Conservation (phyloP, 768 basidiomycete species). For the Candolleomyces aberdarensis region DNA sequence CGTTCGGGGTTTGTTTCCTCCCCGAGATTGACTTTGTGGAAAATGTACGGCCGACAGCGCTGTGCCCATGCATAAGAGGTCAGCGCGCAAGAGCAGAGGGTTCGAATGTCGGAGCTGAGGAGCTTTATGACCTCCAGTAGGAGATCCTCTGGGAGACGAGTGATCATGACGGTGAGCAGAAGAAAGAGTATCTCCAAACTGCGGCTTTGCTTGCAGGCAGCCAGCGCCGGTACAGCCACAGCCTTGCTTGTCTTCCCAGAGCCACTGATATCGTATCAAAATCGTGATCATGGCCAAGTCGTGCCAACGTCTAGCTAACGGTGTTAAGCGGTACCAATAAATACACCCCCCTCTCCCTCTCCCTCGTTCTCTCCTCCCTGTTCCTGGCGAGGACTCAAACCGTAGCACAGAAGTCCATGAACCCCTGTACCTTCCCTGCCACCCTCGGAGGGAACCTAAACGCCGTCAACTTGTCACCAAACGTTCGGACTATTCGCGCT, state of each 20-base stretch:
- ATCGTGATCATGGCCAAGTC: no score
- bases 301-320: no score
- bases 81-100: not conserved
- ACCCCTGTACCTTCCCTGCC: slow-evolving; percentile 65
- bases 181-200: no score
- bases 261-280: no score
- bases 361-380: no score
- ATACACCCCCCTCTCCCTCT: no score
- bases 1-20: accelerated
- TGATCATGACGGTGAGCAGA: no score
- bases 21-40: not conserved
- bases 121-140: not conserved
- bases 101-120: not conserved
- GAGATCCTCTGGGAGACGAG: not conserved
- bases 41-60: not conserved
- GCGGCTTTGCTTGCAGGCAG: no score
- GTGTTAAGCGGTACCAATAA: no score
- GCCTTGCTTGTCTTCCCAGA: no score
- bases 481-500: slow-evolving; percentile 64
- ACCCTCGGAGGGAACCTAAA: slow-evolving; percentile 76
- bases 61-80: not conserved
- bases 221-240: no score
- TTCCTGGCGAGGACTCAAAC: no score
- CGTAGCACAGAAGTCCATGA: slow-evolving; percentile 54
- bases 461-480: slow-evolving; percentile 69